Base-by-base conservation (phyloP, 441 rosid genomes). In the Melastoma candidum region DNA sequence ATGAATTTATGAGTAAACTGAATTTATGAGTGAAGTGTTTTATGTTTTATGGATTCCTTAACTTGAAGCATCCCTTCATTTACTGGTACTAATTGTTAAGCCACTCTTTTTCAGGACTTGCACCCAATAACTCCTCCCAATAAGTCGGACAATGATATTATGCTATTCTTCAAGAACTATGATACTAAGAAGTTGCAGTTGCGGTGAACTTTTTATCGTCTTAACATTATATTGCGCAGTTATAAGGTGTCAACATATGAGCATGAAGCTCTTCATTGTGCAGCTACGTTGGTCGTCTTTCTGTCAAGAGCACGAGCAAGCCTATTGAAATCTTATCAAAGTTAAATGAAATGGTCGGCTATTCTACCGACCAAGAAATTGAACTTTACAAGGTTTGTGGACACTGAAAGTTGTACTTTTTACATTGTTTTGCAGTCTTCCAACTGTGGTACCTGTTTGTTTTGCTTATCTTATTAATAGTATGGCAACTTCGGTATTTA, bases 271-370 rank as follows among this genome's bases (percentile, higher is more conserved):
- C 3, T 12, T 49, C 67, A 22, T 45, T 43, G 29, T 55, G 48
- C 66, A 77, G 78, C 17, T 77, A 62, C 50, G 70, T 69, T n/a
- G 82, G 82, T 50, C 74, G 77, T 63, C 77, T 72, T 49, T 68
- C 72, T 27, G 83, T 77, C 63, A 77, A 63, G 73, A 58, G 72
- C 53, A 25, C 60, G n/a, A 66, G 75, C 57, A 74, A 69, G 66
- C 79, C 83, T 1, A 8, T 49, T 14, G 74, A 77, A 48, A 58
- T 72, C 57, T 66, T 77, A 57, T 47, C 75, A 49, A 77, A 69
- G 55, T 65, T 74, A 60, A 77, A 77, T 65, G 69, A 72, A 66
- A 65, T 77, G 83, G 83, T 74, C n/a, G 79, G 74, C 36, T 72
- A 70, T 56, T 49, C 68, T 63, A 68, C 73, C 27, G 74, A 72